Base-by-base conservation (phyloP, 2,329 filamentous ascomycete species). In the Botrytis cinerea region DNA sequence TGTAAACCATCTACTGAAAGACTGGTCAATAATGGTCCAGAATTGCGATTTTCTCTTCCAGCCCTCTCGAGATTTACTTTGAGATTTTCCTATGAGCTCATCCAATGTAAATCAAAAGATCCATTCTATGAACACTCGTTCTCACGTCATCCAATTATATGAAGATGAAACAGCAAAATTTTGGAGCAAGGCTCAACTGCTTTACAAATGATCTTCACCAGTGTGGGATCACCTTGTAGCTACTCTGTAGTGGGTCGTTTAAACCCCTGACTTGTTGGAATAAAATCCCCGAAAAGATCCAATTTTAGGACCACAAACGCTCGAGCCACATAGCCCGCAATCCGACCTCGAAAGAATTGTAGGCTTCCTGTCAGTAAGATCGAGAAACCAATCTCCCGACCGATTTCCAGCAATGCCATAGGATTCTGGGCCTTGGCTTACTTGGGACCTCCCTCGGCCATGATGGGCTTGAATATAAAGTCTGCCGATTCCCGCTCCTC, bases 221-320 rank as follows among this genome's bases (percentile, higher is more conserved):
- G 59, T 71, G 32, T 51, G 35, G 69, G 28, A 51, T 71, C 45
- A 40, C 69, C 69, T 40, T 71, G 69, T 71, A 18, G 25, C 25
- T 16, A 32, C n/a, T 43, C 18, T 51, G 25, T 64, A 35, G 46
- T 40, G 59, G 57, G 18, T 54, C 66, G 48, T 57, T 40, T 38
- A 43, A 54, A 54, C 48, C 64, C 69, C 59, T 64, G 46, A 63
- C 28, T 51, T 48, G 45, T 71, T 71, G 59, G 43, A 51, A 64
- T 32, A 32, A 35, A 40, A 32, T 63, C 69, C 69, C 57, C 38
- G 28, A 62, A 35, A 38, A 38, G 57, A 51, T 71, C 45, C 69
- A 71, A 16, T 48, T 63, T 64, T 71, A 71, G 57, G 59, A 64
- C 54, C 22, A 62, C 22, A 35, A 38, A 72, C 61, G 61, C 61